A percentile compares a stretch with the other conserved stretches of the same genome.
phyloP scores from a whole-genome alignment of 2,329 filamentous ascomycete genomes.

The Cladosporium sp. region DNA sequence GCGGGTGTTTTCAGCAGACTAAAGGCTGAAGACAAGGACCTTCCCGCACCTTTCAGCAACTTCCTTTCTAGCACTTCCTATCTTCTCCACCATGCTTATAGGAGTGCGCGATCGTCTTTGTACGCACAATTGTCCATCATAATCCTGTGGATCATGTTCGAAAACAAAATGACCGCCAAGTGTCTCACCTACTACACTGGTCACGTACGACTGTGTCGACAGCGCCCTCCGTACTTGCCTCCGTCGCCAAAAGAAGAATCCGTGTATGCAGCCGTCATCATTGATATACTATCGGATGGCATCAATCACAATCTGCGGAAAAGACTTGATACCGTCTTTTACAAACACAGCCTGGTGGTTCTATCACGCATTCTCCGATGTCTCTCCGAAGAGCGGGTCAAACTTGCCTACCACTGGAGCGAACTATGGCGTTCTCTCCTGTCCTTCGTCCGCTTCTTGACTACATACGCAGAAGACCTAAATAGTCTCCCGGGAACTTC shows the following conservation, averaged over 20 bases:
- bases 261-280: conserved; percentile 67
- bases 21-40: conserved; percentile 18
- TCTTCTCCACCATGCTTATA: conserved; percentile 85
- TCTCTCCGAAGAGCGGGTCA: conserved; percentile 74
- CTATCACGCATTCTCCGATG: conserved; percentile 79
- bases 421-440: conserved; percentile 89
- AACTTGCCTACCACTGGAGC: conserved; percentile 87
- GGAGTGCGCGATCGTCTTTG: conserved; percentile 69
- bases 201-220: conserved; percentile 77
- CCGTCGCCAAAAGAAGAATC: conserved; percentile 63
- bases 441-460: conserved; percentile 83
- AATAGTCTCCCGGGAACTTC: conserved; percentile 65
- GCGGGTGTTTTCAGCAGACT: conserved; percentile 72
- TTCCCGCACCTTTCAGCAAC: conserved; percentile 60
- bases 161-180: conserved; percentile 79
- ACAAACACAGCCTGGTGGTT: conserved; percentile 69
- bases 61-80: conserved; percentile 91
- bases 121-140: conserved; percentile 85
- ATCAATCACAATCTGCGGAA: conserved; percentile 91
- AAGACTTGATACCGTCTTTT: conserved; percentile 73
- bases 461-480: conserved; percentile 77
- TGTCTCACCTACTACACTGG: conserved; percentile 74
- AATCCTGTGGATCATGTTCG: conserved; percentile 78
- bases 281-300: conserved; percentile 85
- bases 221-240: conserved; percentile 81